Evolutionary conservation across 2,329 filamentous ascomycete species (phyloP), one percentile per base, ranked within the genome.

Genomic region (Hypoxylon sp.): DNA sequence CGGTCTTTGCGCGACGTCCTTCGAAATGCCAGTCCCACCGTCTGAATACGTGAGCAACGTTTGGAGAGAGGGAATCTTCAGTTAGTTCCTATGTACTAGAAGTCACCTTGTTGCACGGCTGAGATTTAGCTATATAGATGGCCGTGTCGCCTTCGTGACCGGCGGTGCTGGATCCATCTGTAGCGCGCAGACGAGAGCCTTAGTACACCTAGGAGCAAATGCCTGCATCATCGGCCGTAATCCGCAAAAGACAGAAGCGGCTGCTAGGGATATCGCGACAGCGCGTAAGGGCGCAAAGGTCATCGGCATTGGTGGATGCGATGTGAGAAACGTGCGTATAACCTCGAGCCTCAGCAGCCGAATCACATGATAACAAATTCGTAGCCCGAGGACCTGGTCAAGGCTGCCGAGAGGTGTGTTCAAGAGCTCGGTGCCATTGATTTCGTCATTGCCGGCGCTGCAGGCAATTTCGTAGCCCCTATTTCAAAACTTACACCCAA

Each of bases 141-240:
- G 90, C 76, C 95, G 96, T 74, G 94, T 98, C 45, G 87, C 95
- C 71, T 97, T 98, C 80, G 96, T 96, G 75, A 99, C 96, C 2
- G 96, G 96, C 62, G 96, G 96, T 54, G 93, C 93, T 4, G 95
- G 96, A 58, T 91, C 91, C 24, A 98, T 99, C 75, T 97, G 96
- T 82, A 96, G 91, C 73, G 93, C 92, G 58, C 96, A 98, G 82
- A 96, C 97, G 30, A 88, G 93, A 69, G 96, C 96, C 3, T 83
- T 99, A 64, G 93, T 99, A 22, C 87, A 94, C 67, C 88, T 99
- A 6, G 96, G 96, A 55, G 95, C 93, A 45, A 91, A 98, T 73
- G 96, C 96, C 51, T 97, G 92, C 79, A 98, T 99, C 75, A 87
- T 98, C 60, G 96, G 96, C 40, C 91, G 96, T 71, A 97, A 93